phyloP scores from a whole-genome alignment of 495 filamentous ascomycete genomes.

The Trichoderma virens region DNA sequence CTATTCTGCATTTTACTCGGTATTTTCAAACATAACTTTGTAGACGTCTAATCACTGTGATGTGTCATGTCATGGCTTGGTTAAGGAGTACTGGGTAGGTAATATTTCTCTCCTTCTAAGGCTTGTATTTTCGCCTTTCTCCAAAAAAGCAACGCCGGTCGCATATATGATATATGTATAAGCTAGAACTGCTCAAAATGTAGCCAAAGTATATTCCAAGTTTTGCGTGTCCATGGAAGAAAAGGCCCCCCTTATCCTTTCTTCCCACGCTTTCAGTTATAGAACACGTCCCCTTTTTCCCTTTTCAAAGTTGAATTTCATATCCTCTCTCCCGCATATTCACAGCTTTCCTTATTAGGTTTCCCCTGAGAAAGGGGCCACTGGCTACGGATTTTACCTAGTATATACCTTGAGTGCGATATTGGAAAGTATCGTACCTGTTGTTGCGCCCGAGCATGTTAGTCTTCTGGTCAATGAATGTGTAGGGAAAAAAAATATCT shows the following conservation, averaged over 20 bases:
- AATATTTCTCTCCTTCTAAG: not conserved
- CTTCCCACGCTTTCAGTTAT: not conserved
- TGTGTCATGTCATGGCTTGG: no score
- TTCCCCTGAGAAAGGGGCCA: not conserved
- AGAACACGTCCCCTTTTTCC: not conserved
- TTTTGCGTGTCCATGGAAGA: not conserved
- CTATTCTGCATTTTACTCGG: no score
- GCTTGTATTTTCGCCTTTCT: not conserved
- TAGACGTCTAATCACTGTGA: no score
- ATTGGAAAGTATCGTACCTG: conserved; percentile 75
- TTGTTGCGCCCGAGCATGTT: not conserved
- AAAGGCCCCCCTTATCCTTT: not conserved
- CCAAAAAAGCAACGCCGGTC: not conserved
- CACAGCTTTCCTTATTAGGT: not conserved
- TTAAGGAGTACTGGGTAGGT: no score
- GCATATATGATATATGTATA: not conserved
- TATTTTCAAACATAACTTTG: no score
- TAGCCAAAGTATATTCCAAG: not conserved
- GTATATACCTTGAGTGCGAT: conserved; percentile 73
- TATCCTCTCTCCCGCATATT: not conserved
- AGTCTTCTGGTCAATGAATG: no score
- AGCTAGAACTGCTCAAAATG: not conserved
- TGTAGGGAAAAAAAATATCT: no score
- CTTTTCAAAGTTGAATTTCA: not conserved
- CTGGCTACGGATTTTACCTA: conserved; percentile 19